Evolutionary conservation across 345 rosid species (phyloP).

Genomic region (Anastatica hierochuntica): DNA sequence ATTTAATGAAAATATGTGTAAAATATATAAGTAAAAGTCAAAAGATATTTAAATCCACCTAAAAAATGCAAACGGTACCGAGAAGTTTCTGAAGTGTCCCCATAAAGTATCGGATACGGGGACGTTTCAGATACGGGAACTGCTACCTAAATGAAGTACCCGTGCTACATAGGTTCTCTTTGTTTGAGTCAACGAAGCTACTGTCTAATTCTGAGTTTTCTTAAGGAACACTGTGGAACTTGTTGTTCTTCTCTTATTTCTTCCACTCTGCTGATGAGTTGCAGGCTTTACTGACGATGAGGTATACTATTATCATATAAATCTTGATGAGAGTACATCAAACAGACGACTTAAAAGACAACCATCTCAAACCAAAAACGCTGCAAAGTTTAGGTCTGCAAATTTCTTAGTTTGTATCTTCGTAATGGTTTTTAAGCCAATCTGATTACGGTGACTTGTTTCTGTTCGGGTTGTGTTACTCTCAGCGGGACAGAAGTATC

Average conservation of each 20-base stretch:
- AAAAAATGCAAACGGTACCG: too few species aligned
- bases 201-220: not conserved
- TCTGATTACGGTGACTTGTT: slow-evolving; percentile 27
- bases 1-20: too few species aligned
- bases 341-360: slow-evolving; percentile 39
- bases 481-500: slow-evolving; percentile 74
- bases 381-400: slow-evolving; percentile 59
- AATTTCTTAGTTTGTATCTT: not conserved
- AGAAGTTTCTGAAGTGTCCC: too few species aligned
- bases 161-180: too few species aligned
- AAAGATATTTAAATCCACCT: too few species aligned
- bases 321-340: slow-evolving; percentile 40
- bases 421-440: not conserved
- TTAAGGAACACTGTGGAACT: not conserved
- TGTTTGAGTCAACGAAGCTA: too few species aligned
- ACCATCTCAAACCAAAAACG: slow-evolving; percentile 67
- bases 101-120: too few species aligned
- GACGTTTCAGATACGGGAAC: too few species aligned
- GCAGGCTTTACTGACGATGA: slow-evolving; percentile 54
- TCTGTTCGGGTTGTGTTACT: not conserved
- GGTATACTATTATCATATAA: slow-evolving; percentile 44
- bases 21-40: too few species aligned
- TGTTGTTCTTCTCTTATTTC: slow-evolving; percentile 7
- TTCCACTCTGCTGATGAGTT: slow-evolving; percentile 21
- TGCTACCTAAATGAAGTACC: too few species aligned